phyloP scores from a whole-genome alignment of 2,329 filamentous ascomycete species.

The Hymenoscyphus scutula region DNA sequence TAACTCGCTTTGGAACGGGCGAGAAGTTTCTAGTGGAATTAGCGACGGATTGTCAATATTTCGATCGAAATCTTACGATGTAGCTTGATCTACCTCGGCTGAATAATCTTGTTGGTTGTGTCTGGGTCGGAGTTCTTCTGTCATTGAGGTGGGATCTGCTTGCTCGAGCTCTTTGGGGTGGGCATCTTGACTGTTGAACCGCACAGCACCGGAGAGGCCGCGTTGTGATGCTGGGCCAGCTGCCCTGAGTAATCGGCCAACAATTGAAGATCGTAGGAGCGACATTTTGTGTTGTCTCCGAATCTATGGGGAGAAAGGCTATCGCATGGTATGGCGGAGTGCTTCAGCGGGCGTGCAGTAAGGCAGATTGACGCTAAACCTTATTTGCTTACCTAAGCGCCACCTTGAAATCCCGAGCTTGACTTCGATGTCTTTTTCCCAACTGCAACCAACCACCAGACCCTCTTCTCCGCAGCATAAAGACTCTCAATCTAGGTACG shows the following conservation, averaged over 20 bases:
- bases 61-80: slow-evolving; percentile 64
- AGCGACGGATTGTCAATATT: slow-evolving; percentile 8
- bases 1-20: slow-evolving; percentile 82
- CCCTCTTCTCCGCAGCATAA: slow-evolving; percentile 27
- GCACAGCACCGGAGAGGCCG: slow-evolving; percentile 44
- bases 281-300: slow-evolving; percentile 52
- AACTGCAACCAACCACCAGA: slow-evolving; percentile 19
- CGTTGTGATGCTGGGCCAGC: slow-evolving; percentile 40
- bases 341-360: not conserved
- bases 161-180: not conserved
- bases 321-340: not conserved
- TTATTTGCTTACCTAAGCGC: not conserved
- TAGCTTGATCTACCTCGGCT: slow-evolving; percentile 79
- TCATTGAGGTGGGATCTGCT: not conserved
- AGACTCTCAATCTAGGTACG: slow-evolving; percentile 35
- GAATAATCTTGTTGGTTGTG: slow-evolving; percentile 74
- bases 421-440: slow-evolving; percentile 24
- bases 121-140: slow-evolving; percentile 14
- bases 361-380: not conserved
- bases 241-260: slow-evolving; percentile 51
- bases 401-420: slow-evolving; percentile 2
- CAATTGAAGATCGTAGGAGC: slow-evolving; percentile 58
- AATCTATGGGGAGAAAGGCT: slow-evolving; percentile 4
- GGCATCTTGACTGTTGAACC: slow-evolving; percentile 52
- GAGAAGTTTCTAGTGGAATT: slow-evolving; percentile 70